phyloP scores from a whole-genome alignment of 2,329 filamentous ascomycete species.

The Paracamarosporium sp. region DNA sequence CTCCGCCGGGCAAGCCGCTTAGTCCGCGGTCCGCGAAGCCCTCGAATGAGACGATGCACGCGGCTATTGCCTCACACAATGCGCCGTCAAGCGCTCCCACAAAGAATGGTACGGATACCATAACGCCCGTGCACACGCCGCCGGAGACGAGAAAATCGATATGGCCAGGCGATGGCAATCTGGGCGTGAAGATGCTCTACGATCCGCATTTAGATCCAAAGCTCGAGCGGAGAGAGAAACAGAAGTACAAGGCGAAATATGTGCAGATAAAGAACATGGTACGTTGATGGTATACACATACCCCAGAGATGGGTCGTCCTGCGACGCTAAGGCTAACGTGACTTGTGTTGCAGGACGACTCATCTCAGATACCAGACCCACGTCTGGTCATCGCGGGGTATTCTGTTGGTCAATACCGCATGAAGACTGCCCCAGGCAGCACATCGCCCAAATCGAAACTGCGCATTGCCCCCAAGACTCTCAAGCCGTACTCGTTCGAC shows the following conservation, averaged over 20 bases:
- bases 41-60: constrained; percentile 45
- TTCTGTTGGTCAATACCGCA: constrained; percentile 54
- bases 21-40: constrained; percentile 59
- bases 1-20: constrained; percentile 63
- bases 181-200: constrained; percentile 66
- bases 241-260: constrained; percentile 59
- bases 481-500: constrained; percentile 84
- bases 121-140: constrained; percentile 53
- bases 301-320: constrained; percentile 46
- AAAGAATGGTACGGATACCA: constrained; percentile 55
- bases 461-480: constrained; percentile 76
- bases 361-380: constrained; percentile 80
- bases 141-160: constrained; percentile 54
- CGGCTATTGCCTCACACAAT: constrained; percentile 37
- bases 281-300: constrained; percentile 38
- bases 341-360: constrained; percentile 71
- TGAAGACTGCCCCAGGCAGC: constrained; percentile 65
- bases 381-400: constrained; percentile 74
- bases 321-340: constrained; percentile 50
- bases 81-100: constrained; percentile 37
- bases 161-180: constrained; percentile 59
- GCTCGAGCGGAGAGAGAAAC: constrained; percentile 25
- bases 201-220: constrained; percentile 54
- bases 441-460: constrained; percentile 66
- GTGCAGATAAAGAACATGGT: constrained; percentile 47